Percentiles rank a stretch among this genome's conserved stretches.
Conservation (phyloP, 179 eudicot species). For the Spinacia oleracea region DNA sequence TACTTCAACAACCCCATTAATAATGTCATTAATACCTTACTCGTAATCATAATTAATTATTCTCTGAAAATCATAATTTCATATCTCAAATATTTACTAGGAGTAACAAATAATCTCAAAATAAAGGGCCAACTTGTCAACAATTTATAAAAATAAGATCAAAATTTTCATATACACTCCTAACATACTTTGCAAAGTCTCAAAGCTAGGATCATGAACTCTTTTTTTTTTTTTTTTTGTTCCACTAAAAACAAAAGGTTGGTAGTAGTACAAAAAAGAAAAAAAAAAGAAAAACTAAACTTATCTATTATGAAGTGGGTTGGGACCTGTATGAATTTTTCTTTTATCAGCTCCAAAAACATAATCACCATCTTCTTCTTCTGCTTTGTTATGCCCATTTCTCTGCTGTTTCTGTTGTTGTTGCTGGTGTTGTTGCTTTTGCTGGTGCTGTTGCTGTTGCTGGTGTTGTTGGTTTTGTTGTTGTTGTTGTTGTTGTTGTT, state of each 20-base stretch:
- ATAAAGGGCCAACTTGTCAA: constrained; percentile 8
- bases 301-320: constrained; percentile 91
- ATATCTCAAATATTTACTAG: not conserved
- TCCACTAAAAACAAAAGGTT: not conserved
- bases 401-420: not conserved
- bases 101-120: too few relatives aligned
- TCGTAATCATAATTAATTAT: constrained; percentile 21
- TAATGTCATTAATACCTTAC: constrained; percentile 24
- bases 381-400: constrained; percentile 7
- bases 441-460: not conserved
- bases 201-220: constrained; percentile 12
- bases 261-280: not conserved
- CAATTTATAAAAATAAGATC: constrained; percentile 24
- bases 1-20: constrained; percentile 47
- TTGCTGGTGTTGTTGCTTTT: constrained; percentile 3
- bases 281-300: constrained; percentile 16
- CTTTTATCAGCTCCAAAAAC: constrained; percentile 72
- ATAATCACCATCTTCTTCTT: constrained; percentile 30
- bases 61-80: constrained; percentile 4
- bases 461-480: constrained; percentile 13
- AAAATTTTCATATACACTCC: constrained; percentile 48
- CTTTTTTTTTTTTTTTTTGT: not conserved
- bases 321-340: constrained; percentile 83
- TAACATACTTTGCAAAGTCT: constrained; percentile 20
- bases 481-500: not conserved